Base-by-base conservation (phyloP, 805 yeast species). In the Monosporozyma yasuniensis region DNA sequence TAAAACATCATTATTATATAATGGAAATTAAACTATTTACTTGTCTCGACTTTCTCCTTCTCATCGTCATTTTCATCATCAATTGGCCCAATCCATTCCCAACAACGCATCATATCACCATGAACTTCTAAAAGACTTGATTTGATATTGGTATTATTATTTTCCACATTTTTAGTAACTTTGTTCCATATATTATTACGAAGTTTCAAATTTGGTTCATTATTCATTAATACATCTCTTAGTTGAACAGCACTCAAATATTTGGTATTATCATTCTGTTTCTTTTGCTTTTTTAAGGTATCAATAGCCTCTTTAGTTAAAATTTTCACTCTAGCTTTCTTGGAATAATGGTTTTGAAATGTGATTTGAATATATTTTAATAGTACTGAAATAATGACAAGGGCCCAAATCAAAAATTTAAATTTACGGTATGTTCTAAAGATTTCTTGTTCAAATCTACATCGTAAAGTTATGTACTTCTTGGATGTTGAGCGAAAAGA, bases 101-200 rank as follows among this genome's bases (percentile, higher is more conserved):
- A 86, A 34, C 87, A 87, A 61, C 81, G 80, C 75, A 85, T 79
- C 52, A 89, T 85, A 56, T 89, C 96, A 16, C 97, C 96, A 59
- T 84, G 85, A 27, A 82, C 74, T 62, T 89, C 97, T 50, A 79
- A 67, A 49, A 83, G 74, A 37, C 78, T 73, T 16, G 75, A 71
- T 51, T 81, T 76, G 11, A 89, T 78, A 58, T 83, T 83, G 21
- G 84, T 70, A 62, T 86, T 84, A 43, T 70, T 67, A 32, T 54
- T 49, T 55, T 87, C 95, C 5, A 89, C 75, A 30, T 68, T 71
- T 19, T 66, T 66, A 44, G 74, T 70, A 1, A 87, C 81, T 22
- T 64, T 61, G 14, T 71, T 72, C 95, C 96, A 87, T 8, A 83
- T 59, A 30, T 67, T 60, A 52, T 75, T 65, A 52, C 76, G 75